phyloP scores from a whole-genome alignment of 139 green algal species.

The Coelastrella sp. region DNA sequence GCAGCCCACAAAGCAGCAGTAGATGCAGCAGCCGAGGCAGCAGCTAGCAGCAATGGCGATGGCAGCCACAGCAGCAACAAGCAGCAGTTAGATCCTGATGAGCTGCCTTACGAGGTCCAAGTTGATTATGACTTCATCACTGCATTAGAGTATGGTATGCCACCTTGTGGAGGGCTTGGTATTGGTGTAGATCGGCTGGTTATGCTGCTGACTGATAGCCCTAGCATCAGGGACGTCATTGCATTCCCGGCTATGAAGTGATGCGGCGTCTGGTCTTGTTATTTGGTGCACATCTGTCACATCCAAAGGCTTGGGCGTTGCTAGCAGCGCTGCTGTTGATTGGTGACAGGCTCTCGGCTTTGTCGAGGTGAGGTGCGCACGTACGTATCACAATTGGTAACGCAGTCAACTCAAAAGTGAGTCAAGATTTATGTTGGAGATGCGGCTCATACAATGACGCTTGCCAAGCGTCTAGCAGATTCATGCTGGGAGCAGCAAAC shows the following conservation, averaged over 20 bases:
- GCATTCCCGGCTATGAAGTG: constrained; percentile 97
- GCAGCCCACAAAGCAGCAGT: constrained; percentile 59
- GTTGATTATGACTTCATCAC: constrained; percentile 98
- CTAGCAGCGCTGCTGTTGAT: no score
- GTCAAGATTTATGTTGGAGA: no score
- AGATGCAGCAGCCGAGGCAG: constrained; percentile 32
- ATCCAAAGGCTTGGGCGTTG: no score
- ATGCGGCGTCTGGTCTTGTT: no score
- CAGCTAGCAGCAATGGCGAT: not conserved
- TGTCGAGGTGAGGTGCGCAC: no score
- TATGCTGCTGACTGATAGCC: constrained; percentile 97
- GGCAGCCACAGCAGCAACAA: constrained; percentile 30
- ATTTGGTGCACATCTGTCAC: no score
- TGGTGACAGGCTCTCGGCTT: no score
- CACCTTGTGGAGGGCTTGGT: constrained; percentile 96
- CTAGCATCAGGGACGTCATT: constrained; percentile 97
- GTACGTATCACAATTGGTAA: no score
- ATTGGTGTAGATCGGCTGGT: constrained; percentile 98
- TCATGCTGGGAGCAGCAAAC: no score
- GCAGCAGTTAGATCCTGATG: constrained; percentile 46
- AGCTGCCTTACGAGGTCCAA: constrained; percentile 51
- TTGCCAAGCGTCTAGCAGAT: no score
- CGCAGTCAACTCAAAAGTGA: no score
- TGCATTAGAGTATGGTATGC: constrained; percentile 98
- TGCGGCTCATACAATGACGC: no score